These are phyloP conservation scores for Aspergillus sergii DNA, from an alignment of 2,329 filamentous ascomycete genomes.

Conservation along the genomic window DNA sequence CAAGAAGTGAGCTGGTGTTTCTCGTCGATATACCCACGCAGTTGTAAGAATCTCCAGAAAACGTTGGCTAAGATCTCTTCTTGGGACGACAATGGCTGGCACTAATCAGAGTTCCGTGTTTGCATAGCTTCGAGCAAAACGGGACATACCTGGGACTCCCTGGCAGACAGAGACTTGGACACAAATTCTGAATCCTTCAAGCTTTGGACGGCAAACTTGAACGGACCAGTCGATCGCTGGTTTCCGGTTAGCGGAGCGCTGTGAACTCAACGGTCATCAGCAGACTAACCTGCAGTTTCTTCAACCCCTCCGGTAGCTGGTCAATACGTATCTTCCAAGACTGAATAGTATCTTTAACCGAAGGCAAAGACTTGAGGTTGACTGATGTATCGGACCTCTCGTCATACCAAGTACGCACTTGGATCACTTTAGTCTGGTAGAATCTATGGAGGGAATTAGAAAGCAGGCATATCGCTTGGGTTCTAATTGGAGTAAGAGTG, in stretches of 20 bases:
- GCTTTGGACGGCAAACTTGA: constrained; percentile 58
- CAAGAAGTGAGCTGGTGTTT: constrained; percentile 79
- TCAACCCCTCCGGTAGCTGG: constrained; percentile 47
- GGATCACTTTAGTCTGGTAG: constrained; percentile 77
- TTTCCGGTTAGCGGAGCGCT: constrained; percentile 5
- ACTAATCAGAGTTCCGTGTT: constrained; percentile 13
- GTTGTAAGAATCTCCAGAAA: constrained; percentile 85
- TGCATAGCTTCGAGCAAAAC: no score
- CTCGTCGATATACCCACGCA: constrained; percentile 80
- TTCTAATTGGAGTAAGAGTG: constrained; percentile 73
- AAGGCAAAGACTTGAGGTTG: constrained; percentile 60
- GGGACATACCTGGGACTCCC: constrained; percentile 44
- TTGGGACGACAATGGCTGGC: constrained; percentile 59
- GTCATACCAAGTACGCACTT: constrained; percentile 83
- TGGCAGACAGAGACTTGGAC: constrained; percentile 66
- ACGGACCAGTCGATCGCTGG: constrained; percentile 32
- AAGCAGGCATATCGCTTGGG: constrained; percentile 75
- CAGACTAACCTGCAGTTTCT: constrained; percentile 34
- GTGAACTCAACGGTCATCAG: background rate
- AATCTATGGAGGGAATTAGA: constrained; percentile 80
- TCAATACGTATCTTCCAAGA: constrained; percentile 74
- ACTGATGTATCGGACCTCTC: constrained; percentile 66
- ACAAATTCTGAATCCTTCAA: constrained; percentile 71
- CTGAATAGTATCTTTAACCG: constrained; percentile 56
- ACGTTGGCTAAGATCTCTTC: constrained; percentile 74